Conservation (phyloP, 2,329 filamentous ascomycete species). For the Karstenula rhodostoma region DNA sequence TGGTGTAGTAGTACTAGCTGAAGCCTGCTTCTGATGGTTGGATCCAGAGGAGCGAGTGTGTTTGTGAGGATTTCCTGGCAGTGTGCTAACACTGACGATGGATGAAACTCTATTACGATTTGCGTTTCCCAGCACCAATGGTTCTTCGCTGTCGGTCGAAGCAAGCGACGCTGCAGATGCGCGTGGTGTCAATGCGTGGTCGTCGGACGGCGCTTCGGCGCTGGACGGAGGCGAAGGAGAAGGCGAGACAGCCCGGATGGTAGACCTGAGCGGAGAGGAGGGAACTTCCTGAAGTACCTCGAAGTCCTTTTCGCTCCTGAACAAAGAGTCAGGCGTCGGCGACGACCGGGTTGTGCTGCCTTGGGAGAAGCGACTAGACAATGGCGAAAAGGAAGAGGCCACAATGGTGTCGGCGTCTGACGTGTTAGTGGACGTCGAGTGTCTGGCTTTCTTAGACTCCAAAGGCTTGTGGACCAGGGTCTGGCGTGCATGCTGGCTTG, state of each 20-base stretch:
- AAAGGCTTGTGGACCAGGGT: slow-evolving; percentile 45
- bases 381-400: slow-evolving; percentile 46
- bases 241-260: slow-evolving; percentile 50
- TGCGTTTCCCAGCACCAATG: slow-evolving; percentile 22
- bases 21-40: slow-evolving; percentile 43
- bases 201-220: slow-evolving; percentile 35
- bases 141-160: slow-evolving; percentile 39
- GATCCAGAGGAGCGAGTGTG: slow-evolving; percentile 38
- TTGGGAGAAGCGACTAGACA: slow-evolving; percentile 50
- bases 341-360: slow-evolving; percentile 50
- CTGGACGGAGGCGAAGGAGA: slow-evolving; percentile 45
- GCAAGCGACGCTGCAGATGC: slow-evolving; percentile 48
- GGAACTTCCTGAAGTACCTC: slow-evolving; percentile 44
- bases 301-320: slow-evolving; percentile 40
- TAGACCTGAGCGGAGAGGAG: slow-evolving; percentile 33
- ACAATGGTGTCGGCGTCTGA: slow-evolving; percentile 51
- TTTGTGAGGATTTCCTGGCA: slow-evolving; percentile 33
- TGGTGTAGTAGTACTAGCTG: slow-evolving; percentile 42
- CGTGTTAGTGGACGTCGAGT: slow-evolving; percentile 48
- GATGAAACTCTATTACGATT: slow-evolving; percentile 41
- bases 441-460: slow-evolving; percentile 45
- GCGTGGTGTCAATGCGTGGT: slow-evolving; percentile 46
- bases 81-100: slow-evolving; percentile 35
- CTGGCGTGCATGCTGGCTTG: slow-evolving; percentile 26
- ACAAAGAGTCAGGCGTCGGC: slow-evolving; percentile 37